Base-by-base conservation (phyloP, 106 monocot genomes). In the Dendrobium catenatum region DNA sequence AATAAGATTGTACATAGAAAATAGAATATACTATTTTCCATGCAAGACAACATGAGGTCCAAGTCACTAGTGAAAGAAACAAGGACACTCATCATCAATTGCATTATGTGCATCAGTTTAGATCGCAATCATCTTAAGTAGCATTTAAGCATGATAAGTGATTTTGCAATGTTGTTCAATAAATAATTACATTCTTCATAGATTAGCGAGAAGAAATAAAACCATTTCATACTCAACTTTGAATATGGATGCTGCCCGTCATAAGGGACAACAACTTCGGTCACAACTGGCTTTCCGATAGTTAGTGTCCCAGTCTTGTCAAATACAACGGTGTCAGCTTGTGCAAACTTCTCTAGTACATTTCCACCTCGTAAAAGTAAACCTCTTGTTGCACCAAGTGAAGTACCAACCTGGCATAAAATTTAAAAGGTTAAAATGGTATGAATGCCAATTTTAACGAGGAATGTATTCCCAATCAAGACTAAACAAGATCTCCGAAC, bases 271-370 rank as follows among this genome's bases (percentile, higher is more conserved):
- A 90, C 40, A 73, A 99, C 84, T 79, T 84, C 88, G 37, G 93
- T 95, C 73, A 99, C 93, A 37, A 91, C 84, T 61, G 98, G 98
- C 55, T 79, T 95, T 68, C 98, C 98, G 86, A 80, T 82, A 44
- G 98, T 99, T 81, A 99, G 78, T 73, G 98, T 99, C 19, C 98
- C 98, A 61, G 98, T 99, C 82, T 99, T 99, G 82, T 99, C 98
- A 75, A 99, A 99, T 55, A 99, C 95, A 79, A 99, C 41, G 11
- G 95, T 88, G 78, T 99, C 95, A 55, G 93, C 88, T 77, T 79
- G 89, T 49, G 98, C 88, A 91, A 99, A 94, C 76, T 99, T 99
- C 85, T 99, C 98, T 76, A 99, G 80, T 40, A 99, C 86, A 82
- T 95, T 87, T 42, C 98, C 98, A 70, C 98, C 98, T 77, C 98